phyloP scores from a whole-genome alignment of 1,139 yeast species.

The Diutina mesorugosa region DNA sequence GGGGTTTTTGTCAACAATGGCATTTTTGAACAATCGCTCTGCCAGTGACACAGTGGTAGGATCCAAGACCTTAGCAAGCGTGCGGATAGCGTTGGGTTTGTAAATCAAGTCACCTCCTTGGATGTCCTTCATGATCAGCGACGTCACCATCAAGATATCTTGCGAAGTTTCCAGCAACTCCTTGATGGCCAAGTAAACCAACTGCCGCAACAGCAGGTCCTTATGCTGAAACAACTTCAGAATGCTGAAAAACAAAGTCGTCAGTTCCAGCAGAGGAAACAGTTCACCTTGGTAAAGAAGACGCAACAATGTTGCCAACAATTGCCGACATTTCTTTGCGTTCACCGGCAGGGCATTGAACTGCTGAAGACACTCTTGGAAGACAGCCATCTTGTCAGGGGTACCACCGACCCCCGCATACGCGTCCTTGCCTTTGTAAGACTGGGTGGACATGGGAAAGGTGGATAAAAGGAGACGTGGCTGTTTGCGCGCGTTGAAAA shows the following conservation, averaged over 20 bases:
- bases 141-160: slow-evolving; percentile 93
- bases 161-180: slow-evolving; percentile 77
- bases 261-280: slow-evolving; percentile 83
- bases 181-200: slow-evolving; percentile 87
- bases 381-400: slow-evolving; percentile 95
- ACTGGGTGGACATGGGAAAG: slow-evolving; percentile 53
- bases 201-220: slow-evolving; percentile 82
- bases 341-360: slow-evolving; percentile 89
- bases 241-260: slow-evolving; percentile 84
- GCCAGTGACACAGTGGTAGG: slow-evolving; percentile 88
- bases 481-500: background rate
- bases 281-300: slow-evolving; percentile 73
- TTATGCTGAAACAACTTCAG: slow-evolving; percentile 92
- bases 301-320: slow-evolving; percentile 63
- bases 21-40: slow-evolving; percentile 84
- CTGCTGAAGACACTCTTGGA: slow-evolving; percentile 88
- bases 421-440: slow-evolving; percentile 79
- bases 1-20: slow-evolving; percentile 86
- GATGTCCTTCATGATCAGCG: slow-evolving; percentile 95
- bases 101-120: slow-evolving; percentile 79
- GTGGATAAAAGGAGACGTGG: background rate
- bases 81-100: slow-evolving; percentile 91
- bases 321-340: slow-evolving; percentile 72
- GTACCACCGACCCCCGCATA: slow-evolving; percentile 25
- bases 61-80: slow-evolving; percentile 81